Base-by-base conservation (phyloP, 257 asterid species). In the Ajuga chamaepitys region DNA sequence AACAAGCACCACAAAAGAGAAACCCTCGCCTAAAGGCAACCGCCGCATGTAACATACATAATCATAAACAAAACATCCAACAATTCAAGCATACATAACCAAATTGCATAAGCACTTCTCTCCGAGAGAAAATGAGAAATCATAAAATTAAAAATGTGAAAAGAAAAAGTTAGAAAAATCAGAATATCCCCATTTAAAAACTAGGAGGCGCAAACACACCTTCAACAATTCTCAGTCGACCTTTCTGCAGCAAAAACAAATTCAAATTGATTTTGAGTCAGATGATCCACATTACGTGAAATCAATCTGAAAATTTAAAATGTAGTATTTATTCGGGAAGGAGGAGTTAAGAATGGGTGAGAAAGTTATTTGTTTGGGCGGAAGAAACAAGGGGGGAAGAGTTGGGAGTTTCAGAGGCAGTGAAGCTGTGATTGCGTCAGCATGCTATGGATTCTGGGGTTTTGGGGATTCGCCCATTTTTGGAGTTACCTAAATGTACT, bases 341-440 rank as follows among this genome's bases (percentile, higher is more conserved):
- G 32, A 16, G 48, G 54, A 21, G 17, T 57, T 30, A 70, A 59
- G 7, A 50, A 46, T 38, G 52, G 66, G 22, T 16, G 57, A 54
- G 58, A 47, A 51, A 54, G 30, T n/a, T 8, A 12, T 9, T 60
- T 62, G 78, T 65, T 52, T 32, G 77, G 79, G 85, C 82, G 85
- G 85, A 76, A 46, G 58, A 13, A 62, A 28, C 82, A 55, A 80
- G 42, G 80, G 46, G 58, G 4, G 7, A 10, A 32, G 67, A 67
- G 74, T 18, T 73, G 12, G 73, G 76, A 76, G 57, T 70, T 35
- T 58, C 67, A 62, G 63, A 9, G 48, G 12, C 13, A 37, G 50
- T 58, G 48, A 42, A 21, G 26, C 34, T 7, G 13, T 20, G 55
- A 62, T 12, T 66, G 67, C n/a, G n/a, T n/a, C n/a, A n/a, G n/a